Conservation (phyloP, 2,329 filamentous ascomycete genomes). For the Metarhizium robertsii region DNA sequence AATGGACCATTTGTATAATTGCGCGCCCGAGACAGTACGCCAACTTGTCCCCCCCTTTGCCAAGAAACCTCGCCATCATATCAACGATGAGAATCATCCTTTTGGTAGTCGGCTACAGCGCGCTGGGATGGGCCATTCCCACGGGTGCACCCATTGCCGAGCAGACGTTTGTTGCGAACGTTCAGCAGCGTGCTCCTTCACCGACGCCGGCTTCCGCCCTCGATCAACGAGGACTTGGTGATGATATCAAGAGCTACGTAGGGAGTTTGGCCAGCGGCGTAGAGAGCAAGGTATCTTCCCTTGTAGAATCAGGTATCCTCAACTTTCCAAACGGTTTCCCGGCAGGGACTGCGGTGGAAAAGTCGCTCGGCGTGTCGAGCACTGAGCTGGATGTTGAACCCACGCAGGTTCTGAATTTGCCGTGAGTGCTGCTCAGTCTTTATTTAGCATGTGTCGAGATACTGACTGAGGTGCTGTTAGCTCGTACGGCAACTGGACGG, state of each 20-base stretch:
- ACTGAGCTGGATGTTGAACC: slow-evolving; percentile 51
- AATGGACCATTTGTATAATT: no score
- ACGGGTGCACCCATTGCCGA: not conserved
- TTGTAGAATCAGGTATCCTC: slow-evolving; percentile 54
- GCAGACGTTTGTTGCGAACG: not conserved
- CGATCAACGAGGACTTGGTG: slow-evolving; percentile 23
- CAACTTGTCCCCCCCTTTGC: not conserved
- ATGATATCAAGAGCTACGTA: slow-evolving; percentile 40
- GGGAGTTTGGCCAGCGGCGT: slow-evolving; percentile 39
- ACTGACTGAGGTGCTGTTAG: slow-evolving; percentile 15
- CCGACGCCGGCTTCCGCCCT: slow-evolving; percentile 15
- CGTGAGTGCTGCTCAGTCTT: slow-evolving; percentile 27
- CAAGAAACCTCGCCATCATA: not conserved
- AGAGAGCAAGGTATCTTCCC: slow-evolving; percentile 47
- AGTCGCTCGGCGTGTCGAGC: slow-evolving; percentile 49
- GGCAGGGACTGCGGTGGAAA: slow-evolving; percentile 49
- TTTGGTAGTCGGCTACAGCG: slow-evolving; percentile 2
- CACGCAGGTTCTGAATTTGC: slow-evolving; percentile 62
- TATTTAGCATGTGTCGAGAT: not conserved
- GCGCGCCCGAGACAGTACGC: no score
- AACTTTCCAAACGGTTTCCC: slow-evolving; percentile 61
- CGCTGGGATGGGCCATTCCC: slow-evolving; percentile 1
- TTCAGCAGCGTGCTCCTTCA: slow-evolving; percentile 12
- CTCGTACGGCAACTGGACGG: slow-evolving; percentile 69
- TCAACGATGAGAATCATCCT: slow-evolving; percentile 1